Evolutionary conservation across 2,329 filamentous ascomycete genomes (phyloP).

Genomic region (Colletotrichum graminicola): DNA sequence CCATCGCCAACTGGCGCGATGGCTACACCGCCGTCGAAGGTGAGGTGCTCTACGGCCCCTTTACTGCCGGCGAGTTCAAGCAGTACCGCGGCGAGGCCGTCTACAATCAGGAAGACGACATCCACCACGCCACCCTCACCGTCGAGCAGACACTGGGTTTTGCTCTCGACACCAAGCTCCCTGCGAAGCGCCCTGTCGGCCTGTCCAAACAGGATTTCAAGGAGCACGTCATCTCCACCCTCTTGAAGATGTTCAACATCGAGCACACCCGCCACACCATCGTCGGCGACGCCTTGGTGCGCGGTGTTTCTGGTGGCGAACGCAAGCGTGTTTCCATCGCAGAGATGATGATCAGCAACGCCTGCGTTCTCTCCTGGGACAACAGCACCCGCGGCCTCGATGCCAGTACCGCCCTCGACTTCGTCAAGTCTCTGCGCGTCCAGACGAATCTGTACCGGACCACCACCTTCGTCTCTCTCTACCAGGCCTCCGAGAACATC

Average conservation of each 20-base stretch:
- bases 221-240: constrained; percentile 76
- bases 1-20: constrained; percentile 74
- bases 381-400: constrained; percentile 79
- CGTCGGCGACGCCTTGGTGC: constrained; percentile 84
- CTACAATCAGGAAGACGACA: constrained; percentile 89
- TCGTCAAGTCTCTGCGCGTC: constrained; percentile 77
- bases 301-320: constrained; percentile 84
- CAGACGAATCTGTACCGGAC: constrained; percentile 88
- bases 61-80: constrained; percentile 77
- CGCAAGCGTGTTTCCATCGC: constrained; percentile 85
- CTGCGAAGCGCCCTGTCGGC: constrained; percentile 81
- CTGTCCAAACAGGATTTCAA: constrained; percentile 82
- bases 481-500: constrained; percentile 87
- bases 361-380: constrained; percentile 80
- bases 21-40: constrained; percentile 70
- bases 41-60: constrained; percentile 82
- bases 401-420: constrained; percentile 76
- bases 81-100: constrained; percentile 84
- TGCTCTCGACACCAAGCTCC: constrained; percentile 86
- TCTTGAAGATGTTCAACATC: constrained; percentile 95
- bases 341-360: constrained; percentile 83
- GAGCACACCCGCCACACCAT: constrained; percentile 88
- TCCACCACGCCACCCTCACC: constrained; percentile 86
- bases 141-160: constrained; percentile 90
- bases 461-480: constrained; percentile 87